Conservation (phyloP, 495 filamentous ascomycete species). For the Immersiella caudata region DNA sequence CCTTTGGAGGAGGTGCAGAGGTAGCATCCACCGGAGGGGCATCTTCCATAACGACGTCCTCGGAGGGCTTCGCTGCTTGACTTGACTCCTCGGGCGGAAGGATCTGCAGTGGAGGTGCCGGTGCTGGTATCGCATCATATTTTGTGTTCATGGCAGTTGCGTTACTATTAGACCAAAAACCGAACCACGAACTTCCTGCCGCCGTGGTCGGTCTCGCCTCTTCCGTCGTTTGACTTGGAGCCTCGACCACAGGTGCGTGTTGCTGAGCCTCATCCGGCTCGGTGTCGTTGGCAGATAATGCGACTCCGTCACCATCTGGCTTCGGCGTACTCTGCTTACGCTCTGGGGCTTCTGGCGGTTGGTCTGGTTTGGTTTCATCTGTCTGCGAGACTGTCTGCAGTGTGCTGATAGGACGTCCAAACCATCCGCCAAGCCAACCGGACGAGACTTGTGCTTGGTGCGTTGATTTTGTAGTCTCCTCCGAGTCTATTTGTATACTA, state of each 20-base stretch:
- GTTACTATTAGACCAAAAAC: constrained; percentile 45
- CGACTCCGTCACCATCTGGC: constrained; percentile 17
- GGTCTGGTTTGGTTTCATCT: constrained; percentile 7
- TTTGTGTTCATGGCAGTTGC: not conserved
- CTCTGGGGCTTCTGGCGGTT: constrained; percentile 24
- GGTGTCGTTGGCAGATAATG: constrained; percentile 20
- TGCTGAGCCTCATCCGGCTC: constrained; percentile 23
- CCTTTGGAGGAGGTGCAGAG: constrained; percentile 39
- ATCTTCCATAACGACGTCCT: constrained; percentile 45
- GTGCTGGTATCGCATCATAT: not conserved
- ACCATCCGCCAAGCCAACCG: constrained; percentile 62
- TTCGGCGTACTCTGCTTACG: constrained; percentile 18
- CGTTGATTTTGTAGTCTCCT: constrained; percentile 19
- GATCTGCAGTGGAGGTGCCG: not conserved
- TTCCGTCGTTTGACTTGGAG: constrained; percentile 23
- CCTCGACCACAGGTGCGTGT: constrained; percentile 28
- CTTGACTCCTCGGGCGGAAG: constrained; percentile 20
- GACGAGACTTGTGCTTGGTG: constrained; percentile 43
- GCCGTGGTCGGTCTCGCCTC: constrained; percentile 23
- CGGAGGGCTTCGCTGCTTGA: constrained; percentile 34
- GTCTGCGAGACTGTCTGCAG: constrained; percentile 26
- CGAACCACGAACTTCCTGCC: constrained; percentile 54
- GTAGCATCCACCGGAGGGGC: constrained; percentile 32
- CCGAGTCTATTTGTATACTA: not conserved
- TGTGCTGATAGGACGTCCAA: constrained; percentile 40